These are phyloP conservation scores for Erucastrum elatum DNA, from an alignment of 345 rosid genomes.

Conservation along the genomic window DNA sequence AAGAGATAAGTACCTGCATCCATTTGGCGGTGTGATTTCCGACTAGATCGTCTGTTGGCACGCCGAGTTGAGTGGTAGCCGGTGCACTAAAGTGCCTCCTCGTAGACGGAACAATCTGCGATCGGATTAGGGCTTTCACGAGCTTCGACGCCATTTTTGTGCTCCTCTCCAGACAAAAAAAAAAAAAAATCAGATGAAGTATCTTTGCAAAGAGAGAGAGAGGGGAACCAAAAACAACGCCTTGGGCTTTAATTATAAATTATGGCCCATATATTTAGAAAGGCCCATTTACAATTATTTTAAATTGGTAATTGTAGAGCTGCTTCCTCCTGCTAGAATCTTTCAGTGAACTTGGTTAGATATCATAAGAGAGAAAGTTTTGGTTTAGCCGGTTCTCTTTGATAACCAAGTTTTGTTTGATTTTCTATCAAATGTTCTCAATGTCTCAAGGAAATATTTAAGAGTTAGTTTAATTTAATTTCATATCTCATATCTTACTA, in stretches of 20 bases:
- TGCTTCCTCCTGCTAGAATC: not conserved
- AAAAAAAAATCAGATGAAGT: not conserved
- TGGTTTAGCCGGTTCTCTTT: not conserved
- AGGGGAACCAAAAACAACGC: not conserved
- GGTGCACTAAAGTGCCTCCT: constrained; percentile 52
- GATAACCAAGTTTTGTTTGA: not conserved
- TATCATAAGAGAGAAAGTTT: not conserved
- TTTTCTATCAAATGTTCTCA: not conserved
- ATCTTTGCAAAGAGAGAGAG: not conserved
- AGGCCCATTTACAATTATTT: not conserved
- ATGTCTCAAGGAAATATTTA: not conserved
- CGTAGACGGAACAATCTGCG: constrained; percentile 45
- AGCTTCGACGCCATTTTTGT: constrained; percentile 62
- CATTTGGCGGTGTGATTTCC: constrained; percentile 86
- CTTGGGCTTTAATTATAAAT: not conserved
- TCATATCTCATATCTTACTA: not conserved
- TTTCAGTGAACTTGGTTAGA: not conserved
- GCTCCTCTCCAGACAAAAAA: not conserved
- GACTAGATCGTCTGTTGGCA: constrained; percentile 27
- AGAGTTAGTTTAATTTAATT: not conserved
- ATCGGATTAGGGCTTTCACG: constrained; percentile 50
- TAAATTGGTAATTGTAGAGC: not conserved
- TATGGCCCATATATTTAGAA: not conserved
- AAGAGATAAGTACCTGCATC: constrained; percentile 71
- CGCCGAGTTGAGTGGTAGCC: constrained; percentile 41